phyloP scores from a whole-genome alignment of 306 rosid genomes.

The Hippophae rhamnoides region DNA sequence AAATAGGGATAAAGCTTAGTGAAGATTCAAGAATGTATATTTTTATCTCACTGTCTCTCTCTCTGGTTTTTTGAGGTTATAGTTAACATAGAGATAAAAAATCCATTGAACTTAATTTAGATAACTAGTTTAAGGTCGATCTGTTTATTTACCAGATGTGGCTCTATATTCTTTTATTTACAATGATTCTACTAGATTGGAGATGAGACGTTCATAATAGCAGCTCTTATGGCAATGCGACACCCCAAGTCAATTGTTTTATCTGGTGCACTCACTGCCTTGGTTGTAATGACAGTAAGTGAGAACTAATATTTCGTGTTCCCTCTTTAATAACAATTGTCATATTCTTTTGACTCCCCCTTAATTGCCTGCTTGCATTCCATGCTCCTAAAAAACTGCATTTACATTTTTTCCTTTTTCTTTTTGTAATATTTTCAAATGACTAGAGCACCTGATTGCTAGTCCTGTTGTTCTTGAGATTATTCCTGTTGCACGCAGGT shows the following conservation, averaged over 20 bases:
- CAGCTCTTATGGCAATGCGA: conserved; percentile 99
- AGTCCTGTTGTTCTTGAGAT: conserved; percentile 16
- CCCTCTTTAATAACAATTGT: not conserved
- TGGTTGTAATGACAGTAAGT: conserved; percentile 89
- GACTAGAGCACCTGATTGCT: conserved; percentile 9
- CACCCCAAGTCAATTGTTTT: conserved; percentile 93
- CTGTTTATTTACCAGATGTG: too few relatives aligned
- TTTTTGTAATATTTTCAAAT: too few relatives aligned
- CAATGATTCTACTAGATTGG: conserved; percentile 62
- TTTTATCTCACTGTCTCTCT: too few relatives aligned
- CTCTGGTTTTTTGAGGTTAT: too few relatives aligned
- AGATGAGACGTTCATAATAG: conserved; percentile 96
- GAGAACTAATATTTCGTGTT: not conserved
- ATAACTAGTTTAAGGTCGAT: too few relatives aligned
- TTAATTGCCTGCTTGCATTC: conserved; percentile 5
- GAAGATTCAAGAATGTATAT: too few relatives aligned
- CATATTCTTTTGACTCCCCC: not conserved
- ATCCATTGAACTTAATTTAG: too few relatives aligned
- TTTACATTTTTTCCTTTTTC: too few relatives aligned
- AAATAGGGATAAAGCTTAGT: too few relatives aligned
- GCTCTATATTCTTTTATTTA: conserved; percentile 9
- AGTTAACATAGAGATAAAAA: too few relatives aligned
- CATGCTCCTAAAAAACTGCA: too few relatives aligned
- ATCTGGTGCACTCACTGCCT: conserved; percentile 84
- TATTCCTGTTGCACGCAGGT: conserved; percentile 43